Evolutionary conservation across 139 green algal species (phyloP).

Genomic region (Micromonas commoda): DNA sequence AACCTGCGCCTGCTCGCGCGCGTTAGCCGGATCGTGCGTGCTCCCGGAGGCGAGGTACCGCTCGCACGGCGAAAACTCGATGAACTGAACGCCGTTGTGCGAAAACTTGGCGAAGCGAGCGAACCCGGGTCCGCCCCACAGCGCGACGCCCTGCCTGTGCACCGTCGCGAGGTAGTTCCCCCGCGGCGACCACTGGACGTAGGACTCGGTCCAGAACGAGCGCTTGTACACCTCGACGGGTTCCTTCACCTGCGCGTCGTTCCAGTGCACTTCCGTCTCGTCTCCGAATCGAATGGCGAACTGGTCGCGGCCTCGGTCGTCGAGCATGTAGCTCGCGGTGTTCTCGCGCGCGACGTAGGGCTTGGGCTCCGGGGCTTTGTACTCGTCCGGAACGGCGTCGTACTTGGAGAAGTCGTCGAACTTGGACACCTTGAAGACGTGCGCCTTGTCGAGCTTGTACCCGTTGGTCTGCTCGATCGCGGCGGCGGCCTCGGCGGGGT

Average conservation of each 20-base stretch:
- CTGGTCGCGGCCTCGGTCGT: slow-evolving; percentile 88
- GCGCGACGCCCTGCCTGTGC: slow-evolving; percentile 76
- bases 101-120: slow-evolving; percentile 57
- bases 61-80: slow-evolving; percentile 86
- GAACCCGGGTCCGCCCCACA: slow-evolving; percentile 84
- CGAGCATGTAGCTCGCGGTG: slow-evolving; percentile 78
- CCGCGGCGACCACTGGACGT: slow-evolving; percentile 83
- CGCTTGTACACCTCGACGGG: slow-evolving; percentile 41
- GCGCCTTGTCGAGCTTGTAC: slow-evolving; percentile 93
- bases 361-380: slow-evolving; percentile 48
- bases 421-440: slow-evolving; percentile 83
- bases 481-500: slow-evolving; percentile 44
- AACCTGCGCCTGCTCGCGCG: slow-evolving; percentile 48
- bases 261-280: slow-evolving; percentile 76
- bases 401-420: slow-evolving; percentile 89
- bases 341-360: slow-evolving; percentile 61
- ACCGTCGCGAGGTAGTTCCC: slow-evolving; percentile 78
- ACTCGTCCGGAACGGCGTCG: slow-evolving; percentile 51
- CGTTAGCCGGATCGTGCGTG: slow-evolving; percentile 55
- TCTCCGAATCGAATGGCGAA: slow-evolving; percentile 80
- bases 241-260: slow-evolving; percentile 51
- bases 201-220: slow-evolving; percentile 82
- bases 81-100: slow-evolving; percentile 59
- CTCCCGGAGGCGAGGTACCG: slow-evolving; percentile 77
- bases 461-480: slow-evolving; percentile 53